phyloP scores from a whole-genome alignment of 306 rosid species.

The Bauhinia variegata region DNA sequence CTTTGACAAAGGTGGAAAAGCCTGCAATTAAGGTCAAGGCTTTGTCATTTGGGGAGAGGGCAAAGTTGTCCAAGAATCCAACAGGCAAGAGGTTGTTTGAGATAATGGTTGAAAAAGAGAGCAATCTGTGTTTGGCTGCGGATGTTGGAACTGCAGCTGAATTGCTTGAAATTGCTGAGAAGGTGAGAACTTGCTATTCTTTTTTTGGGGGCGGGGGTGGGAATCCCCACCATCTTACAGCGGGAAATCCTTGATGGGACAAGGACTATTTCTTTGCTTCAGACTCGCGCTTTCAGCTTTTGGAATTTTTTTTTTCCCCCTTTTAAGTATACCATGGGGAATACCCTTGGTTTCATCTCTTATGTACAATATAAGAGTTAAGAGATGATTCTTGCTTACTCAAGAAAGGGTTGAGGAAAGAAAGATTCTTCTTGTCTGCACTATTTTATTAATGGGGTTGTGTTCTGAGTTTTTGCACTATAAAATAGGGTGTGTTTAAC shows the following conservation, averaged over 20 bases:
- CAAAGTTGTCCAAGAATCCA: constrained; percentile 51
- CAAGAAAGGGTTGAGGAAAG: constrained; percentile 18
- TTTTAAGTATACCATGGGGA: not conserved
- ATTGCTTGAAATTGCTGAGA: constrained; percentile 72
- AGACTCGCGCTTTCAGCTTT: not conserved
- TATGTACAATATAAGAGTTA: constrained; percentile 10
- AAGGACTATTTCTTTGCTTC: constrained; percentile 5
- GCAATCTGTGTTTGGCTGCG: constrained; percentile 62
- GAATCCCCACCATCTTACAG: not conserved
- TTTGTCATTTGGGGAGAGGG: constrained; percentile 51
- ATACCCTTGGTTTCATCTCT: constrained; percentile 15
- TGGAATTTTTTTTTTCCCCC: not conserved
- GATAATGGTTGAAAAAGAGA: constrained; percentile 60
- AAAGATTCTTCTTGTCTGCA: constrained; percentile 4
- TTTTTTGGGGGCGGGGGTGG: not conserved
- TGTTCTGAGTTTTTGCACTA: constrained; percentile 5
- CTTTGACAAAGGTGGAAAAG: constrained; percentile 32
- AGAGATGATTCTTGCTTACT: not conserved
- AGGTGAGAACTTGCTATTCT: constrained; percentile 45
- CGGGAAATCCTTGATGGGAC: constrained; percentile 2
- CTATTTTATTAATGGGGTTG: constrained; percentile 18
- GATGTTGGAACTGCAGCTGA: constrained; percentile 59
- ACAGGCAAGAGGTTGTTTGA: constrained; percentile 57
- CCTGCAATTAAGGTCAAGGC: constrained; percentile 31
- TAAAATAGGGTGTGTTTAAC: not conserved